Evolutionary conservation across 1,284 basidiomycete species (phyloP).

Genomic region (Irpex sp.): DNA sequence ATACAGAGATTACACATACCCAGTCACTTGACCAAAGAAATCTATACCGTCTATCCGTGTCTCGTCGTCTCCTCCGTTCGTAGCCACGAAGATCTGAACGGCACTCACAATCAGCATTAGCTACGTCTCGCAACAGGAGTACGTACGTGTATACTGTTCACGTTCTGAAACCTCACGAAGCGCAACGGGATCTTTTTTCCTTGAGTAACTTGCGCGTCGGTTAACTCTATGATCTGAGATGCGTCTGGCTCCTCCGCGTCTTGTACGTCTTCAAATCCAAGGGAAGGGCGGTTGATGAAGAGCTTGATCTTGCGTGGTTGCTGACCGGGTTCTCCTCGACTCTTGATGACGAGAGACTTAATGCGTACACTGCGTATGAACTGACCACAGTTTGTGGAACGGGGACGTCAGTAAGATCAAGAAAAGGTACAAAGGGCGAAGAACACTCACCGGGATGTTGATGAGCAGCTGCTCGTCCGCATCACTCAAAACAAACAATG

Average conservation of each 20-base stretch:
- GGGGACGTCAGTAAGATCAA: not conserved
- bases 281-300: slow-evolving; percentile 58
- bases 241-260: slow-evolving; percentile 44
- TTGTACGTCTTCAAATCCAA: slow-evolving; percentile 70
- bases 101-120: not conserved
- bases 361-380: slow-evolving; percentile 81
- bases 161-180: slow-evolving; percentile 78
- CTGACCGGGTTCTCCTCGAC: slow-evolving; percentile 38
- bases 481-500: slow-evolving; percentile 68
- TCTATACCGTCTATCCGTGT: slow-evolving; percentile 80
- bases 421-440: not conserved
- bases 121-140: not conserved
- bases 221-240: slow-evolving; percentile 53
- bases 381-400: slow-evolving; percentile 30
- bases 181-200: slow-evolving; percentile 62
- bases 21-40: slow-evolving; percentile 62
- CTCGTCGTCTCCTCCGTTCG: slow-evolving; percentile 74
- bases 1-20: slow-evolving; percentile 37
- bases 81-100: slow-evolving; percentile 71
- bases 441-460: slow-evolving; percentile 55
- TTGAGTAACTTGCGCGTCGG: slow-evolving; percentile 45
- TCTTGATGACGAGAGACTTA: slow-evolving; percentile 64
- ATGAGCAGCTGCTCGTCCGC: slow-evolving; percentile 78
- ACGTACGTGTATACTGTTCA: slow-evolving; percentile 68
- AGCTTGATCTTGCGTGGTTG: slow-evolving; percentile 64